These are phyloP conservation scores for Coix lacrymajobi DNA, from an alignment of 176 grass and related monocot genomes.

Conservation along the genomic window DNA sequence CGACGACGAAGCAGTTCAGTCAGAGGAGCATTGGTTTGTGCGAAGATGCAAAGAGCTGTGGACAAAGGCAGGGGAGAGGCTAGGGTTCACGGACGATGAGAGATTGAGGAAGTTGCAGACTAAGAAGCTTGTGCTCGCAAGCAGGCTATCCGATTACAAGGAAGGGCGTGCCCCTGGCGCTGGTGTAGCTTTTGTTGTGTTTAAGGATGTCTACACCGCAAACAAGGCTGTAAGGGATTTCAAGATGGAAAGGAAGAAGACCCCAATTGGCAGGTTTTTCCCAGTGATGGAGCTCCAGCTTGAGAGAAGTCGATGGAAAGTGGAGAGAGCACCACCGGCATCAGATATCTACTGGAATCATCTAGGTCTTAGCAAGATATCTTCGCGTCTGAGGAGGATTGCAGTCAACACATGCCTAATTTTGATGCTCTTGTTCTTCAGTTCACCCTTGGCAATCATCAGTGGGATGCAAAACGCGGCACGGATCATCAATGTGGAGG, in stretches of 20 bases:
- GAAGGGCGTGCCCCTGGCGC: constrained; percentile 64
- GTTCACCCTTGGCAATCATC: constrained; percentile 83
- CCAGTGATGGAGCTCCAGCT: constrained; percentile 94
- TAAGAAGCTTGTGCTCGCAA: constrained; percentile 64
- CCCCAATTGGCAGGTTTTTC: constrained; percentile 70
- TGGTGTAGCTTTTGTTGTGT: constrained; percentile 86
- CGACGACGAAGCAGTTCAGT: not conserved
- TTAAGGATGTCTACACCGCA: constrained; percentile 93
- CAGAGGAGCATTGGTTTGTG: constrained; percentile 40
- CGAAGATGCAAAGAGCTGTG: constrained; percentile 60
- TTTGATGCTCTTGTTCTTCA: constrained; percentile 92
- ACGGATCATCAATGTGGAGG: constrained; percentile 92
- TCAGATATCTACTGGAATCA: constrained; percentile 99
- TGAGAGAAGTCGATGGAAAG: constrained; percentile 74
- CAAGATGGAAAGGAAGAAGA: constrained; percentile 75
- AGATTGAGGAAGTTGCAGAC: constrained; percentile 67
- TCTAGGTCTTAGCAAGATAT: constrained; percentile 81
- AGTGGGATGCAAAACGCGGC: constrained; percentile 86
- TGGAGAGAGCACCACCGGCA: constrained; percentile 86
- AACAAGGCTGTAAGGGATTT: constrained; percentile 97
- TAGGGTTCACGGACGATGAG: constrained; percentile 83
- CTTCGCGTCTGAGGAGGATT: constrained; percentile 59
- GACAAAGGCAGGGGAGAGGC: constrained; percentile 25
- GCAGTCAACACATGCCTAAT: constrained; percentile 92
- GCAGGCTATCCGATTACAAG: constrained; percentile 75